Base-by-base conservation (phyloP, 2,329 filamentous ascomycete species). In the Tolypocladium capitatum region DNA sequence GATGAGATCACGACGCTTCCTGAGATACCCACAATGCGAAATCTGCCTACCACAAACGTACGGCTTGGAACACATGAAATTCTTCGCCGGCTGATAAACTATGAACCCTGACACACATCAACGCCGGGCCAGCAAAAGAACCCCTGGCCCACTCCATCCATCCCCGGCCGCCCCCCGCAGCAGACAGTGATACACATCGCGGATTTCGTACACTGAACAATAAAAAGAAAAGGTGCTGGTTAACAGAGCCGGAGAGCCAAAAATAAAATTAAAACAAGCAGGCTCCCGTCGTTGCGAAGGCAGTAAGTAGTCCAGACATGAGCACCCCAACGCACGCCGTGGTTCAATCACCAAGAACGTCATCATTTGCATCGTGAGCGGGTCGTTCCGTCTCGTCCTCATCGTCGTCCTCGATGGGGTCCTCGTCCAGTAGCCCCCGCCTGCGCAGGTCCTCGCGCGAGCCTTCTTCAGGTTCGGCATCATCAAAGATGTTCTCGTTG, bases 361-460 rank as follows among this genome's bases (percentile, higher is more conserved):
- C 64, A 47, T 73, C 70, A 49, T 72, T 68, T 50, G 61, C 65
- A 45, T 68, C 68, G 50, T 68, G 62, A 53, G 56, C 55, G 46
- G 51, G 54, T 51, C 51, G 55, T 50, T 56, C 58, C 32, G 63
- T 57, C 27, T 61, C 61, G 49, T 64, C 62, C 32, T 60, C 38
- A 13, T 42, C 63, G 30, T 58, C 64, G 43, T 65, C 65, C 16
- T 63, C 64, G 38, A 67, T 62, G 2, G 60, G 59, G 34, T 77
- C 74, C 6, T 73, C 67, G 27, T 76, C 76, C 24, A 80, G 53
- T 47, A 81, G 60, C 57, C 76, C 78, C 46, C 75, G 67, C 47
- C 71, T 67, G 28, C 72, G 67, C 31, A 81, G 61, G 55, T 82
- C 78, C 57, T 81, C 79, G 13, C 62, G 65, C 4, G 76, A 78